Evolutionary conservation across 2,329 filamentous ascomycete genomes (phyloP), one percentile per base, ranked within the genome.

Genomic region (Fusarium begoniae): DNA sequence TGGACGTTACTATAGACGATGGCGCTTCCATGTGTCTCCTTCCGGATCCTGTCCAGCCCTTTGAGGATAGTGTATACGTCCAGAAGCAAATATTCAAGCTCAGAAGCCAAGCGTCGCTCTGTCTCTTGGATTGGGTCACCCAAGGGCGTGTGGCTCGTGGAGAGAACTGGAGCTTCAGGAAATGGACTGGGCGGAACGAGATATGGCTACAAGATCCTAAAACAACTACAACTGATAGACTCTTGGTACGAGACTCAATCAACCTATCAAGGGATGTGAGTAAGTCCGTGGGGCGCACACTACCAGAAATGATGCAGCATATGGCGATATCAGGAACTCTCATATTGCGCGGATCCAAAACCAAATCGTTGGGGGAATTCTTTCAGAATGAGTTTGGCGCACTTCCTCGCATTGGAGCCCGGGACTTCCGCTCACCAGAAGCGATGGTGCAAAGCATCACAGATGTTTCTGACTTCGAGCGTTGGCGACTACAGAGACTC

Each of bases 11-110:
- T 7, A 83, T 93, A 59, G 83, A 85, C 30, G 77, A 85, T 20
- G 84, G 82, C 28, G 89, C 86, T 12, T 88, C 87, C 2, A 84
- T 93, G 20, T 92, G 91, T 78, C 85, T 93, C 69, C 88, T 98
- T 17, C 96, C 96, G 1, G 96, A 99, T 80, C 96, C 96, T 2
- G 93, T 97, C 7, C 96, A 98, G 80, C 96, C 96, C 1, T 98
- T 97, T 81, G 91, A 90, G 69, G 89, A 90, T 71, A 97, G 94
- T 79, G 90, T 93, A 48, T 98, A 98, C 82, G 90, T 93, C 76
- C 96, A 98, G 83, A 88, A 86, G 22, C 96, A 98, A 82, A 88
- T 90, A 26, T 98, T 98, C 82, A 88, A 88, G 41, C 82, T 92
- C 57, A 85, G 85, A 13, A 83, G 85, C 14, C 82, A 79, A 11